These are phyloP conservation scores for Penicillium taxi DNA, from an alignment of 495 filamentous ascomycete genomes.

Conservation along the genomic window DNA sequence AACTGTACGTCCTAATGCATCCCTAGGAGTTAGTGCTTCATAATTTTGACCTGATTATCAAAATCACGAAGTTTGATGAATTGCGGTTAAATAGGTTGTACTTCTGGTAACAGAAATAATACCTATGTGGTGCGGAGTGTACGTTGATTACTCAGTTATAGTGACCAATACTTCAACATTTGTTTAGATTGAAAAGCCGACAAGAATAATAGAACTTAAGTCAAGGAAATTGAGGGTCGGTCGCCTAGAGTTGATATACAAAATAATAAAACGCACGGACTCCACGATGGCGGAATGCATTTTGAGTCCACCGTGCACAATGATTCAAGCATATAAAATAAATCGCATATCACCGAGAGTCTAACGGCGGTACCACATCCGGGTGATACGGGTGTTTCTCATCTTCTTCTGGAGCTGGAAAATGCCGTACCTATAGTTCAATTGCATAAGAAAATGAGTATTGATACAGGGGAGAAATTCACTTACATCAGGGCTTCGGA, in stretches of 20 bases:
- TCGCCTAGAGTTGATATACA: constrained; percentile 22
- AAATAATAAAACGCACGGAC: constrained; percentile 16
- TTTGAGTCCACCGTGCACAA: constrained; percentile 15
- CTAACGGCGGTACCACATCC: constrained; percentile 46
- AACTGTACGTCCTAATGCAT: too few relatives aligned
- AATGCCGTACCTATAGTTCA: constrained; percentile 96
- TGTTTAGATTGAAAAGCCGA: too few relatives aligned
- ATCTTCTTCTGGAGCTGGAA: constrained; percentile 93
- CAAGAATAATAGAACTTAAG: constrained; percentile 1
- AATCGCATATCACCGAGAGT: not conserved
- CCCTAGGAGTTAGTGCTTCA: too few relatives aligned
- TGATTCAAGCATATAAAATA: constrained; percentile 9
- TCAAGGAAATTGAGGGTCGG: constrained; percentile 2
- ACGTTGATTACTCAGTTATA: too few relatives aligned
- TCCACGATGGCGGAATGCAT: constrained; percentile 16
- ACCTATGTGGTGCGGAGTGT: too few relatives aligned
- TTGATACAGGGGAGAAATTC: not conserved
- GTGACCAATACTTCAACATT: too few relatives aligned
- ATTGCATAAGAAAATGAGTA: too few relatives aligned
- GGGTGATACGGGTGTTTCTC: constrained; percentile 61
- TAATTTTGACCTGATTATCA: too few relatives aligned
- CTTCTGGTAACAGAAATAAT: too few relatives aligned
- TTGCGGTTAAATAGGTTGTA: too few relatives aligned
- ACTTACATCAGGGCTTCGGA: constrained; percentile 71
- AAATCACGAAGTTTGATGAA: too few relatives aligned